These are phyloP conservation scores for Fusarium citri DNA, from an alignment of 2,329 filamentous ascomycete genomes.

Conservation along the genomic window DNA sequence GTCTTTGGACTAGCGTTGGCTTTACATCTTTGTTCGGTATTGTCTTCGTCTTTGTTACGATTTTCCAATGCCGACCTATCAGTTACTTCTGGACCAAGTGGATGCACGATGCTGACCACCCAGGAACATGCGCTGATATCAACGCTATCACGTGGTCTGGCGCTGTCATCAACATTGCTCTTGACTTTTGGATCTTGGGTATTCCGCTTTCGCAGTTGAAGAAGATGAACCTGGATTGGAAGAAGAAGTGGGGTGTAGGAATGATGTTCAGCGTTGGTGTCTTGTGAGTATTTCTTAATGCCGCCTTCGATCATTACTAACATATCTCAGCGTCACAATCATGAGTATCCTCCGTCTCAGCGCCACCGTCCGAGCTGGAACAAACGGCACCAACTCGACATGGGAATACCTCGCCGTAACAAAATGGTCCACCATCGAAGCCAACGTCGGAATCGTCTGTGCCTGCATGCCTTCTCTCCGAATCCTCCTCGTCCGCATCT, in stretches of 20 bases:
- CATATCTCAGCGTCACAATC: conserved; percentile 49
- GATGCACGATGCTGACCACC: conserved; percentile 55
- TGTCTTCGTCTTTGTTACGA: conserved; percentile 55
- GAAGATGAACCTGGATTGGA: conserved; percentile 57
- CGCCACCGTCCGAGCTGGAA: conserved; percentile 48
- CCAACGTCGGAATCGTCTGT: conserved; percentile 55
- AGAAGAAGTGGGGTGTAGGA: conserved; percentile 61
- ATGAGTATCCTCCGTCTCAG: conserved; percentile 54
- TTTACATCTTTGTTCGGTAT: conserved; percentile 56
- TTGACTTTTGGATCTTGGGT: conserved; percentile 64
- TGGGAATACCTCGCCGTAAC: conserved; percentile 51
- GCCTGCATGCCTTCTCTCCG: conserved; percentile 54
- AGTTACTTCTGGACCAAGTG: conserved; percentile 65
- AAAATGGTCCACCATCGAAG: conserved; percentile 54
- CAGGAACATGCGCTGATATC: conserved; percentile 62
- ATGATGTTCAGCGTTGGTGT: conserved; percentile 64
- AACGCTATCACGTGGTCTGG: conserved; percentile 64
- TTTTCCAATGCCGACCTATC: conserved; percentile 65
- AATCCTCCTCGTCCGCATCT: conserved; percentile 51
- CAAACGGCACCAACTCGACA: conserved; percentile 49
- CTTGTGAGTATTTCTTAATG: conserved; percentile 50
- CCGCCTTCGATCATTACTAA: neutral
- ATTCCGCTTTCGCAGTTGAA: conserved; percentile 61
- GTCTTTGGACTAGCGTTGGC: conserved; percentile 57
- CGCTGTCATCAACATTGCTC: conserved; percentile 63